Evolutionary conservation across 2,329 filamentous ascomycete genomes (phyloP), one percentile per base, ranked within the genome.

Genomic region (Fusarium graminum): DNA sequence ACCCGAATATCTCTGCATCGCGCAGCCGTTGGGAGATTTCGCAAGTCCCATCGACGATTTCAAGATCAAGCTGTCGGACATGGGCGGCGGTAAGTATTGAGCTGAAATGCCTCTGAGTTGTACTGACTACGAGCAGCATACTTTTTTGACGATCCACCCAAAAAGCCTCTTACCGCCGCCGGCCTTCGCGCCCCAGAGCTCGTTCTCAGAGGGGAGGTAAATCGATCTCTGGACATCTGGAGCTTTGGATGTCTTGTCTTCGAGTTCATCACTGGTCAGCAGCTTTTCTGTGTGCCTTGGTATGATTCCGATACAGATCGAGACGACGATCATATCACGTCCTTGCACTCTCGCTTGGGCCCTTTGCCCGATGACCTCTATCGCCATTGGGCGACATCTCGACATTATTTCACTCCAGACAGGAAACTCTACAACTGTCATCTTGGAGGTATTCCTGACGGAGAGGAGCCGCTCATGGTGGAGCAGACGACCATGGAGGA

Each of bases 201-300:
- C 12, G 51, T 67, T 12, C 53, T 63, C 0, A 56, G 11, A 10
- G 32, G 28, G 19, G 19, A 50, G 6, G 12, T 63, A 0, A n/a
- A 63, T 26, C 40, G 56, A 6, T 56, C 50, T 10, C 43, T 59
- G 4, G 53, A 66, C 7, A 51, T 63, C 2, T 67, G 58, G 64
- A 67, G 62, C 30, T 66, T 67, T 14, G 62, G 62, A 1, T 67
- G 62, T 10, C 62, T 67, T 16, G 17, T 66, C 2, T 66, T 46
- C 16, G 64, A 66, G 16, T 43, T 66, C 1, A 16, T 52, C 3
- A 63, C 53, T 1, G 63, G 59, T 4, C 29, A 61, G 1, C 58
- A 42, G 8, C 58, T 67, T 3, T 59, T 67, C n/a, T 49, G 46
- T 10, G 0, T 43, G 12, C 29, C 28, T 7, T 14, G 25, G 51